Evolutionary conservation across 768 basidiomycete species (phyloP).

Genomic region (Tylopilus subfusipes): DNA sequence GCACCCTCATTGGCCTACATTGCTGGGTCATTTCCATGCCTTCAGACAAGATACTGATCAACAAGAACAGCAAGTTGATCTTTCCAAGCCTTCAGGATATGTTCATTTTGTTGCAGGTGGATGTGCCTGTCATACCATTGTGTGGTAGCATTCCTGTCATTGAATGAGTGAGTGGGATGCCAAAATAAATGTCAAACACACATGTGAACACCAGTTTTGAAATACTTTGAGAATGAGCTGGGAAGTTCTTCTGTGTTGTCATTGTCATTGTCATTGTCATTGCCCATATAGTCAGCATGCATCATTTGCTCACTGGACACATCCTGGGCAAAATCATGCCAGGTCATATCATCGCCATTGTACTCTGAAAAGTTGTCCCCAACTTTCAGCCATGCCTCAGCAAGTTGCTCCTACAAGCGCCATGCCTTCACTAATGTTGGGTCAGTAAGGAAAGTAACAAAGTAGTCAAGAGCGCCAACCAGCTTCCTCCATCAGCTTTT

Average conservation of each 20-base stretch:
- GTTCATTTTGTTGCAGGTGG: neutral
- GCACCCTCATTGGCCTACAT: no score
- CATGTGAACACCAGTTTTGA: no score
- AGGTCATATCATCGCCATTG: neutral
- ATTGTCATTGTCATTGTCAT: neutral
- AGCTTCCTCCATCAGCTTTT: no score
- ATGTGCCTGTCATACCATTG: neutral
- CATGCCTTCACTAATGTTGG: neutral
- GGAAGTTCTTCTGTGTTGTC: no score
- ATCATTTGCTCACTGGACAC: neutral
- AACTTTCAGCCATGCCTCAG: neutral
- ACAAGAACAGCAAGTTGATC: neutral
- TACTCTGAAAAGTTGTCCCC: neutral
- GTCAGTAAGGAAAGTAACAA: neutral
- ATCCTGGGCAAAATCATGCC: neutral
- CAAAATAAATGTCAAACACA: no score
- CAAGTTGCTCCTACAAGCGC: neutral
- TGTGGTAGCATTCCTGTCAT: no score
- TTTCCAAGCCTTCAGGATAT: neutral
- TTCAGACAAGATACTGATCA: neutral
- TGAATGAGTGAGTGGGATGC: neutral
- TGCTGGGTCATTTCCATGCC: no score
- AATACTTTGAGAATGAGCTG: no score
- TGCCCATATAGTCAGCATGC: neutral
- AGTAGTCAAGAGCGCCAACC: neutral